Evolutionary conservation across 2,329 filamentous ascomycete genomes (phyloP), one percentile per base, ranked within the genome.

Genomic region (Colletotrichum brevisporum): DNA sequence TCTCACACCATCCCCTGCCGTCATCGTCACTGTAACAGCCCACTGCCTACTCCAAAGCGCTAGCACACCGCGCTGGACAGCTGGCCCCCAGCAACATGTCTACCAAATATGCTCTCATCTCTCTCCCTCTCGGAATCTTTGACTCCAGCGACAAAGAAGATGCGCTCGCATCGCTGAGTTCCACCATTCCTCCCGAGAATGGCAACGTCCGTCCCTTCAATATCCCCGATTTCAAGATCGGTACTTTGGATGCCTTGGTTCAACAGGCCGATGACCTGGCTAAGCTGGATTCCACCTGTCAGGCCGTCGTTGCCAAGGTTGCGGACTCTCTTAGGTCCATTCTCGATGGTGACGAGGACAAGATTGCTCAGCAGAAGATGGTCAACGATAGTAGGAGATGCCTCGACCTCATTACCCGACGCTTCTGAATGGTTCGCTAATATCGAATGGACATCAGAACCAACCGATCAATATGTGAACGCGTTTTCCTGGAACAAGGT

Each of bases 401-500:
- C 48, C 15, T 21, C 13, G 15, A 26, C 27, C 41, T 48, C 50
- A n/a, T 75, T 57, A 53, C 41, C 69, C 66, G 65, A 41, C 59
- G 50, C 21, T 58, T 52, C 41, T 18, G 6, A 45, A 26, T 43
- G 27, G 27, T 15, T 27, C 45, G 63, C 75, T 81, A 73, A 80
- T 73, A 47, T 71, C 71, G 9, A 61, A 58, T 36, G 21, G 50
- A 12, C 70, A 66, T 43, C 79, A 98, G 95, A 97, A 81, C 95
- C 96, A n/a, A 94, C 95, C 70, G 95, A 98, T 75, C 92, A 95
- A 79, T 99, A 98, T 79, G 85, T 99, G 53, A 90, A 91, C 77
- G 91, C 88, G 63, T 99, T 98, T 82, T 88, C 90, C 73, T 99
- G 96, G 96, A 98, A 98, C 84, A 98, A 96, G 82, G 94, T 97